A percentile compares a stretch with the other conserved stretches of the same genome.
Evolutionary conservation across 164 flowering plant genomes (phyloP).

Genomic region (Chimonanthus praecox): DNA sequence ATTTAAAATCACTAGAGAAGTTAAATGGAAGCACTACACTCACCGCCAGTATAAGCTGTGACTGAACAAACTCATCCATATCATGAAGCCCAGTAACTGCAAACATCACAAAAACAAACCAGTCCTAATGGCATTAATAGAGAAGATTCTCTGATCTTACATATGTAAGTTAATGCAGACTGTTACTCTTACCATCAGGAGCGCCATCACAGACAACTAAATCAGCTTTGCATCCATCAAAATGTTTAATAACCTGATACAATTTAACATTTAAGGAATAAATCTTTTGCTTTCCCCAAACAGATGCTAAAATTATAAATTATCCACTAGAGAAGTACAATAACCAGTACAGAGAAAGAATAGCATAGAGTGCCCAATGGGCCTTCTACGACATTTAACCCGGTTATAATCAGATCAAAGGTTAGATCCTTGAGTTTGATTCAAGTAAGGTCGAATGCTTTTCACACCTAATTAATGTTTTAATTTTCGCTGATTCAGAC

Average conservation of each 20-base stretch:
- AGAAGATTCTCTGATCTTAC: neutral
- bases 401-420: neutral
- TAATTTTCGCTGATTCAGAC: too few species aligned
- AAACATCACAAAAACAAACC: constrained; percentile 11
- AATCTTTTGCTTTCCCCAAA: neutral
- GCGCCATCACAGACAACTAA: constrained; percentile 99
- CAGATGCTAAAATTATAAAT: neutral
- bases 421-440: too few species aligned
- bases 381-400: neutral
- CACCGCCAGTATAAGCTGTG: constrained; percentile 5
- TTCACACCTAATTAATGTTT: too few species aligned
- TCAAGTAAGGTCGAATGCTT: too few species aligned
- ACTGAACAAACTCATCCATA: constrained; percentile 96
- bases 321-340: neutral
- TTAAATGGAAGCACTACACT: constrained; percentile 1
- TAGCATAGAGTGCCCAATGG: neutral
- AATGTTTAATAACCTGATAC: constrained; percentile 84
- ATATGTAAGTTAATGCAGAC: too few species aligned
- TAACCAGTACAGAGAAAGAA: neutral
- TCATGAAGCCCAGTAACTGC: constrained; percentile 98
- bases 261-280: neutral
- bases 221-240: constrained; percentile 98
- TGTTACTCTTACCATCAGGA: constrained; percentile 74
- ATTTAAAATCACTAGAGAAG: neutral
- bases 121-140: neutral